Base-by-base conservation (phyloP, 2,329 filamentous ascomycete genomes). In the Fusarium marasasianum region DNA sequence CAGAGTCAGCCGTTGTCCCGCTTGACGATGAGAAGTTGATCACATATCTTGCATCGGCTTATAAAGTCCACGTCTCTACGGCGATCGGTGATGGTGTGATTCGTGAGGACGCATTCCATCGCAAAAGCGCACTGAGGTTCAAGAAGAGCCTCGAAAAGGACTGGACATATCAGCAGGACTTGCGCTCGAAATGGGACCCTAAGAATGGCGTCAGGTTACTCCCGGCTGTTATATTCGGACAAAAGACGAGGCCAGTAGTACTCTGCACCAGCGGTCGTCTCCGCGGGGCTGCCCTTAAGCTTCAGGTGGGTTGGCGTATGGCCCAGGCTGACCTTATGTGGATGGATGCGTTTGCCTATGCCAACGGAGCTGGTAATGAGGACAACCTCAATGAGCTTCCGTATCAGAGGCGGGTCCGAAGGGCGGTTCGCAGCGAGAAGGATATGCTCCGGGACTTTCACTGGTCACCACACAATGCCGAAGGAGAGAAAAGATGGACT, bases 1-100 rank as follows among this genome's bases (percentile, higher is more conserved):
- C 63, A 4, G 29, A 44, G 1, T 53, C 55, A 17, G 38, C 56
- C 5, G 44, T 51, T 10, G 35, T 72, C 18, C 37, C 37, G 3
- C 20, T 72, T 18, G 37, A 69, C n/a, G 69, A 72, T 26, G 14
- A 40, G 8, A 71, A 38, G 26, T 22, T 72, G 15, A 22, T 48
- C 2, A 18, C n/a, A 4, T 56, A 69, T 24, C 41, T 72, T 10
- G 20, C 24, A 13, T 50, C 56, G 4, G 57, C 57, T 8, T 72
- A 51, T 10, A 37, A 44, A 33, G 11, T 22, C 11, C 37, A 55
- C 31, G 29, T 11, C 37, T 8, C 24, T 22, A 9, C 6, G 20
- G 8, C 10, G 14, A 11, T 26, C 12, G n/a, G 33, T 26, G 18
- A 54, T 14, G 8, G 18, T 4, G 33, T 24, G 33, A 4, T 37